Conservation (phyloP, 768 basidiomycete species). For the Serpula lacrymans region DNA sequence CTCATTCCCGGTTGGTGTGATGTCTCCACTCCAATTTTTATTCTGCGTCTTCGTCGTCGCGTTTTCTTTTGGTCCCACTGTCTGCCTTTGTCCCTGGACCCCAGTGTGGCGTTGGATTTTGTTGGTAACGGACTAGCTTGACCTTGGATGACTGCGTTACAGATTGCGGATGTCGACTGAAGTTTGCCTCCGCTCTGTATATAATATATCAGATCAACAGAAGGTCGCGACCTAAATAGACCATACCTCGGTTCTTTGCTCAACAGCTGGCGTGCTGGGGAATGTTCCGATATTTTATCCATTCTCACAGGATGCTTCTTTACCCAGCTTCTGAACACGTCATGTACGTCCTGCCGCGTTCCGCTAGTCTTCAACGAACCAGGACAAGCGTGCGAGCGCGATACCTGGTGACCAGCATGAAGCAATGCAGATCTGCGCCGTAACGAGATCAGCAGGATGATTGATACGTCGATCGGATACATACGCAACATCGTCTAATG, state of each 20-base stretch:
- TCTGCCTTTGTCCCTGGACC: constrained; percentile 75
- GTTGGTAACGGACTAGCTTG: constrained; percentile 85
- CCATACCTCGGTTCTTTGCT: constrained; percentile 64
- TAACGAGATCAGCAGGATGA: neutral
- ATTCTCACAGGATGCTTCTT: constrained; percentile 78
- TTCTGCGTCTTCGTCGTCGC: constrained; percentile 11
- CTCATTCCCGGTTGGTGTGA: no score
- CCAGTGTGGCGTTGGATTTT: constrained; percentile 91
- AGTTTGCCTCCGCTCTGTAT: constrained; percentile 62
- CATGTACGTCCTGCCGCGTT: constrained; percentile 64
- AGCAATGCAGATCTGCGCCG: constrained; percentile 76
- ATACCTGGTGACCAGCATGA: constrained; percentile 78
- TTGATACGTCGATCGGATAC: no score
- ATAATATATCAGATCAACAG: neutral
- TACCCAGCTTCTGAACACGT: constrained; percentile 83
- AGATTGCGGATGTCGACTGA: constrained; percentile 68
- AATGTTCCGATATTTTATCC: constrained; percentile 74
- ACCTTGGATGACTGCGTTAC: constrained; percentile 58
- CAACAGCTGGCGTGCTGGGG: constrained; percentile 70
- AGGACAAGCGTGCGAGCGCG: constrained; percentile 85
- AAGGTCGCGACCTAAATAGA: neutral
- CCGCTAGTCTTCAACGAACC: constrained; percentile 94
- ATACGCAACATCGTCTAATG: constrained; percentile 72
- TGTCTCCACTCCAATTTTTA: no score
- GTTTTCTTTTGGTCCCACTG: constrained; percentile 31